These are phyloP conservation scores for Pyrenula massariospora DNA, from an alignment of 495 filamentous ascomycete species.

Conservation along the genomic window DNA sequence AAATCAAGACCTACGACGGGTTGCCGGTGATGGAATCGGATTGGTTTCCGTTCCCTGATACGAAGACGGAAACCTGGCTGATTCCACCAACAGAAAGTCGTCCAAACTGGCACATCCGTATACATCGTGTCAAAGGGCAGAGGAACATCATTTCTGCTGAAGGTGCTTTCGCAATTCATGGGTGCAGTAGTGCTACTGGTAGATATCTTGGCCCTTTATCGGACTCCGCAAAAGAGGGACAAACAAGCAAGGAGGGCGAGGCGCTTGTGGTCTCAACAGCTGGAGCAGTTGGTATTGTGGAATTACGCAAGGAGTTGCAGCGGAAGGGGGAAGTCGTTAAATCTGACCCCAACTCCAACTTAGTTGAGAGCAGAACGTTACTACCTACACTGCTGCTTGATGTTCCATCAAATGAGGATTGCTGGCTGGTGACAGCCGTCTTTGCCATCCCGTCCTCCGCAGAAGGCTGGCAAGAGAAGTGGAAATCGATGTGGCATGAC, in stretches of 20 bases:
- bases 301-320: slow-evolving; percentile 29
- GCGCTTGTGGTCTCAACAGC: slow-evolving; percentile 52
- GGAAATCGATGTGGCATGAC: slow-evolving; percentile 33
- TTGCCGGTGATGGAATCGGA: slow-evolving; percentile 47
- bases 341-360: slow-evolving; percentile 67
- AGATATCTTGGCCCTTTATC: slow-evolving; percentile 44
- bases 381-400: slow-evolving; percentile 48
- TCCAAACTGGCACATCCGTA: slow-evolving; percentile 59
- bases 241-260: slow-evolving; percentile 30
- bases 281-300: slow-evolving; percentile 60
- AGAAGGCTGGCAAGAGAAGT: slow-evolving; percentile 10
- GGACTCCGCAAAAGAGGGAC: slow-evolving; percentile 39
- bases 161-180: slow-evolving; percentile 59
- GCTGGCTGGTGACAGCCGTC: slow-evolving; percentile 39
- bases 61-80: slow-evolving; percentile 50
- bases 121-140: slow-evolving; percentile 45
- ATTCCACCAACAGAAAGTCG: slow-evolving; percentile 39
- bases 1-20: slow-evolving; percentile 35
- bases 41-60: slow-evolving; percentile 59
- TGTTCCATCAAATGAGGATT: slow-evolving; percentile 19
- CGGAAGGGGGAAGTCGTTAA: slow-evolving; percentile 51
- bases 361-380: slow-evolving; percentile 56
- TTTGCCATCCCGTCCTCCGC: slow-evolving; percentile 29
- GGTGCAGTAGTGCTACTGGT: slow-evolving; percentile 43
- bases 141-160: slow-evolving; percentile 56